Conservation (phyloP, 345 rosid genomes). For the Linum usitatissimum region DNA sequence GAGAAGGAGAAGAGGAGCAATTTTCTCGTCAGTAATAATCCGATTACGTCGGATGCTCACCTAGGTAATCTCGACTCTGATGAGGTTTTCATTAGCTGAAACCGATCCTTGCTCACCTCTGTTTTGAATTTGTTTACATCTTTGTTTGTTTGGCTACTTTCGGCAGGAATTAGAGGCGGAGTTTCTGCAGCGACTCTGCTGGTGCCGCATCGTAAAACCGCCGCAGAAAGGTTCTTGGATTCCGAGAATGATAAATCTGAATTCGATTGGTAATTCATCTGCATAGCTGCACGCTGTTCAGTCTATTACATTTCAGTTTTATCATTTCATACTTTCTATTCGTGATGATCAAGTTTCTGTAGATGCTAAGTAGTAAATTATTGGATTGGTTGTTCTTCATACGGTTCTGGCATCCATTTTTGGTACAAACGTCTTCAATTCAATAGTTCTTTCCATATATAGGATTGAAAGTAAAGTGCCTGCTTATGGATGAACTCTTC, state of each 20-base stretch:
- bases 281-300: neutral
- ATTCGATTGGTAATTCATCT: slow-evolving; percentile 18
- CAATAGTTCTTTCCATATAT: too few species aligned
- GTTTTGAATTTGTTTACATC: neutral
- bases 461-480: too few species aligned
- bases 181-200: neutral
- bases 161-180: neutral
- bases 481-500: too few species aligned
- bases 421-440: too few species aligned
- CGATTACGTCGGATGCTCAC: neutral
- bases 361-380: too few species aligned
- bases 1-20: slow-evolving; percentile 3
- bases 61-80: neutral
- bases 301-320: neutral
- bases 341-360: too few species aligned
- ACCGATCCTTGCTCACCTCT: too few species aligned
- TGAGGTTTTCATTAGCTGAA: too few species aligned
- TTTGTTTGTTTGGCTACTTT: neutral
- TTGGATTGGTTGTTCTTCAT: too few species aligned
- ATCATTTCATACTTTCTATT: too few species aligned
- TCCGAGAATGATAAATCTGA: slow-evolving; percentile 26
- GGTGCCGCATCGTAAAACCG: slow-evolving; percentile 15
- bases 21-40: neutral
- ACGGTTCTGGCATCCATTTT: too few species aligned
- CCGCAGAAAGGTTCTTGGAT: slow-evolving; percentile 22